Base-by-base conservation (phyloP, 2,329 filamentous ascomycete species). In the Seiridium cupressi region DNA sequence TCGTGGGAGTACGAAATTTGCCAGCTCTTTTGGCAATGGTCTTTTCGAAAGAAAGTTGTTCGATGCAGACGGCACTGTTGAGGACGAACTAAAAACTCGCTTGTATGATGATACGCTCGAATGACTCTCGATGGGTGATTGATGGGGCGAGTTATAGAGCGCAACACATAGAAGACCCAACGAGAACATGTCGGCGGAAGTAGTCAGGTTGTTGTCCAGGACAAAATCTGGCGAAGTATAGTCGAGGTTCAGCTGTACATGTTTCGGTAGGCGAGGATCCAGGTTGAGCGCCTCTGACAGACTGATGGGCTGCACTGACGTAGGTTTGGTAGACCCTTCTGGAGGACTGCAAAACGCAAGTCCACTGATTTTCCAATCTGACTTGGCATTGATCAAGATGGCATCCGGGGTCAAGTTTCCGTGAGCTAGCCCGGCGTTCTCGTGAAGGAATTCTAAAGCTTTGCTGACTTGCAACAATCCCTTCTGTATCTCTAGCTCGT, bases 361-460 rank as follows among this genome's bases (percentile, higher is more conserved):
- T n/a, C 94, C 95, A 67, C 93, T 94, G 62, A 99, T 91, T 74
- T 99, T 99, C 95, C 95, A 99, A 75, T 99, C 95, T 53, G 92
- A 96, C 89, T 99, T 99, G 46, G 91, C 87, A 76, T 99, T 99
- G 74, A 99, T 87, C 65, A 97, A 89, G 64, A 99, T 88, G 18
- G 93, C 91, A 64, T 98, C 94, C 0, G 95, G 95, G 0, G 93
- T 98, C 64, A 99, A 76, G 72, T 99, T 99, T 53, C 91, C 92
- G 75, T 99, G 95, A 0, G 98, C 92, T 54, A 99, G 82, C 1
- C 92, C 92, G 8, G 94, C 94, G 72, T 94, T 97, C 72, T 98
- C 94, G 72, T 98, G 94, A 62, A 98, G 78, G 72, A 98, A 98
- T 75, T 98, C 94, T 36, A 98, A 81, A 3, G 93, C 94, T 73